Evolutionary conservation across 2,329 filamentous ascomycete species (phyloP).

Genomic region (Truncatella angustata): DNA sequence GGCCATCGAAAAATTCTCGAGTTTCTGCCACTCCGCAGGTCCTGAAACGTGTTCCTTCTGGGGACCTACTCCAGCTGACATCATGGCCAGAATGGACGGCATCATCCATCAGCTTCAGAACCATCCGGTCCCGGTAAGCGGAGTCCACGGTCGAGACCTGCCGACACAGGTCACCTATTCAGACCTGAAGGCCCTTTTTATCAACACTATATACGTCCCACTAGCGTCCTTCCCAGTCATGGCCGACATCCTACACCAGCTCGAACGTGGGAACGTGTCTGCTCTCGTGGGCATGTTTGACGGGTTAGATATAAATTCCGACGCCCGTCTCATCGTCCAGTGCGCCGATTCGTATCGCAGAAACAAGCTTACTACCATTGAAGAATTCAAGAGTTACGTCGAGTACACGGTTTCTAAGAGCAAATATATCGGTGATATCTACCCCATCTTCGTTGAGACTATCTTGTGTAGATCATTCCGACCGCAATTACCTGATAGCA

Average conservation of each 20-base stretch:
- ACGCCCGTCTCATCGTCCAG: conserved; percentile 21
- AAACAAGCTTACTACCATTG: conserved; percentile 26
- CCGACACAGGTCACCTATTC: conserved; percentile 26
- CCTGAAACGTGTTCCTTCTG: conserved; percentile 37
- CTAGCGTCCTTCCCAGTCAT: conserved; percentile 21
- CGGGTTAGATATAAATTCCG: conserved; percentile 11
- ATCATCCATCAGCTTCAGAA: conserved; percentile 23
- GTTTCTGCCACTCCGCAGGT: conserved; percentile 44
- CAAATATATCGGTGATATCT: conserved; percentile 31
- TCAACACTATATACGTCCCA: conserved; percentile 22
- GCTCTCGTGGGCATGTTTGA: conserved; percentile 21
- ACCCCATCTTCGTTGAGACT: conserved; percentile 21
- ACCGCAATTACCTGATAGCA: conserved; percentile 27
- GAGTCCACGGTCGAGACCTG: conserved; percentile 13
- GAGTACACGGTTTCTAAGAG: conserved; percentile 24
- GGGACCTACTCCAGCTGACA: conserved; percentile 28
- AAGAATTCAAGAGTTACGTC: conserved; percentile 22
- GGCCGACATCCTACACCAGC: conserved; percentile 23
- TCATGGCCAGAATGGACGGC: conserved; percentile 23
- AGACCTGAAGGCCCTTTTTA: conserved; percentile 26
- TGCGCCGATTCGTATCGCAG: conserved; percentile 28
- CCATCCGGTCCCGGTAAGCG: conserved; percentile 23
- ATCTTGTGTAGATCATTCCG: conserved; percentile 24
- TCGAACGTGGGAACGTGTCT: conserved; percentile 26
- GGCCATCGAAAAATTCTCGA: conserved; percentile 43